phyloP scores from a whole-genome alignment of 352 stramenopile species.

The Pythium plurisporium region DNA sequence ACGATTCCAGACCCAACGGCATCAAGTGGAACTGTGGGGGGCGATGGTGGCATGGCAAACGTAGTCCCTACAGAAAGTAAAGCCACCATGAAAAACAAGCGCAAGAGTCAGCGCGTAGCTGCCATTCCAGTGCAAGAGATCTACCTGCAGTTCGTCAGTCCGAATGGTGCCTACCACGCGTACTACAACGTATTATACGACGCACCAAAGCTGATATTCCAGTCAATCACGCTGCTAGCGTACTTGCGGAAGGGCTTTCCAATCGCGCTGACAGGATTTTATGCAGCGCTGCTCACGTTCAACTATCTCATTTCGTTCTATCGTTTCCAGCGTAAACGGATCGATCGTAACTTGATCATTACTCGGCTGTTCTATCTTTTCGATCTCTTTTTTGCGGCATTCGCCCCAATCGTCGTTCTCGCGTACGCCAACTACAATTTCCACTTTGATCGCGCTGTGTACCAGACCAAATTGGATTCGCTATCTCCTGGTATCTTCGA shows the following conservation, averaged over 20 bases:
- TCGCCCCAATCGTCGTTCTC: constrained; percentile 24
- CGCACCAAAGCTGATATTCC: constrained; percentile 49
- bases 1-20: neutral
- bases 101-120: neutral
- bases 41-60: neutral
- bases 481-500: constrained; percentile 17
- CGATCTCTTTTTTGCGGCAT: constrained; percentile 32
- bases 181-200: constrained; percentile 14
- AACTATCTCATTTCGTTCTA: constrained; percentile 52
- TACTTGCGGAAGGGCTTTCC: constrained; percentile 50
- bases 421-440: constrained; percentile 26
- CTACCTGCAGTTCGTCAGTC: constrained; percentile 4
- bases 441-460: constrained; percentile 19
- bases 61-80: neutral
- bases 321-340: constrained; percentile 19
- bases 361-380: constrained; percentile 16
- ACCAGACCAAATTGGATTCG: constrained; percentile 1
- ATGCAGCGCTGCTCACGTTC: constrained; percentile 29
- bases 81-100: neutral
- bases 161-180: constrained; percentile 5
- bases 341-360: constrained; percentile 3
- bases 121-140: constrained; percentile 1
- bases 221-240: constrained; percentile 35
- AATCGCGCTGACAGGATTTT: constrained; percentile 31
- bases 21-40: neutral